Percentiles rank a stretch among this genome's conserved stretches.
Conservation (phyloP, 2,329 filamentous ascomycete species). For the Neonectria ditissima region DNA sequence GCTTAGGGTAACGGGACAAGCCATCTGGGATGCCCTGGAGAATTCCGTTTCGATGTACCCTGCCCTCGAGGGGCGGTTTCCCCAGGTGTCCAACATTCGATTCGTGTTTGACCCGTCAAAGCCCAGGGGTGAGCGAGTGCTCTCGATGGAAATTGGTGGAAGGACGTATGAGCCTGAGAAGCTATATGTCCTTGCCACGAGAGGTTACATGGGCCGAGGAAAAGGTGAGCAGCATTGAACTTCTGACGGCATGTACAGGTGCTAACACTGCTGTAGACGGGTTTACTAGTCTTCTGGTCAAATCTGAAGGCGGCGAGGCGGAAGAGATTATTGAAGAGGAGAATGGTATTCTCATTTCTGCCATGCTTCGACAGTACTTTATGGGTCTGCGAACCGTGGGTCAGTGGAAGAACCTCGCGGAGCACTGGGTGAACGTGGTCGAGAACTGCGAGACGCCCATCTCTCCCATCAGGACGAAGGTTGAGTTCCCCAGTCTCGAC, state of each 20-base stretch:
- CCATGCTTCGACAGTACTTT: constrained; percentile 91
- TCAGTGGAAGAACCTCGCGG: constrained; percentile 79
- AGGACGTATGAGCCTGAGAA: constrained; percentile 70
- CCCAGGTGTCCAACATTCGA: constrained; percentile 86
- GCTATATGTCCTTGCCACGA: constrained; percentile 79
- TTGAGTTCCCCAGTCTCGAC: constrained; percentile 36
- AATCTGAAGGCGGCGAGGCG: constrained; percentile 79
- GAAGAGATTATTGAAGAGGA: constrained; percentile 87
- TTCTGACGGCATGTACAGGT: background rate
- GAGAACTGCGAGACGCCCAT: constrained; percentile 67
- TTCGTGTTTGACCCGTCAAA: constrained; percentile 77
- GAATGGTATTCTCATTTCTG: constrained; percentile 86
- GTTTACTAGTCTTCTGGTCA: constrained; percentile 79
- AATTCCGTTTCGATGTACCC: constrained; percentile 86
- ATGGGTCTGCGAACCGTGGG: constrained; percentile 85
- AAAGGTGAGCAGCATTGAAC: constrained; percentile 61
- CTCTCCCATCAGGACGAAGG: constrained; percentile 47
- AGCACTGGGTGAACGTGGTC: constrained; percentile 76
- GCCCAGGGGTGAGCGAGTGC: constrained; percentile 71
- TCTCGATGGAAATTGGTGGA: constrained; percentile 70
- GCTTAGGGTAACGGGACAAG: constrained; percentile 76
- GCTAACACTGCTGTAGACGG: constrained; percentile 68
- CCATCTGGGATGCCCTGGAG: constrained; percentile 83
- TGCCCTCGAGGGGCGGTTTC: constrained; percentile 84
- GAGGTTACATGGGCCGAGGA: constrained; percentile 89